phyloP scores from a whole-genome alignment of 208 protist genomes.

The Acanthamoeba lenticulata region DNA sequence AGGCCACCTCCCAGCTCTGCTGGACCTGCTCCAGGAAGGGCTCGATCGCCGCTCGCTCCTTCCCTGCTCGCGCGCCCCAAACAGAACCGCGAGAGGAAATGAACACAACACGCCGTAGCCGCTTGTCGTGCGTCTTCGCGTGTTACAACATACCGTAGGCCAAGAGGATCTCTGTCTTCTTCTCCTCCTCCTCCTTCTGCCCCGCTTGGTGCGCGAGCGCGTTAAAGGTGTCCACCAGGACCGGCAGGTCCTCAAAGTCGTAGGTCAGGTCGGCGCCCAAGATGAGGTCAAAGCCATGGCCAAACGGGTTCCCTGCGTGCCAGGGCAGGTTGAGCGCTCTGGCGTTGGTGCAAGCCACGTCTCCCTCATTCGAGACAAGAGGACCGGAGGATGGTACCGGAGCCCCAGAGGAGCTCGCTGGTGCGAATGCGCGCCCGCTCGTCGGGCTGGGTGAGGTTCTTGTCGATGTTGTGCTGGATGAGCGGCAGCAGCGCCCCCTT shows the following conservation, averaged over 20 bases:
- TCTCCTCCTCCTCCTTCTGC: too few species aligned
- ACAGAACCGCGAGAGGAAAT: not conserved
- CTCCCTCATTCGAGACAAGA: not conserved
- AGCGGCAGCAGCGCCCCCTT: constrained; percentile 60
- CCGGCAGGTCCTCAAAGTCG: constrained; percentile 62
- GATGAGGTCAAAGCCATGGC: constrained; percentile 33
- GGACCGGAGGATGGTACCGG: not conserved
- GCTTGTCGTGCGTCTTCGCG: not conserved
- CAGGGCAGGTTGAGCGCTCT: not conserved
- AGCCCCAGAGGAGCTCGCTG: constrained; percentile 5
- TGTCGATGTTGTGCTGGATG: constrained; percentile 54
- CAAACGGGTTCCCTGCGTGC: constrained; percentile 10
- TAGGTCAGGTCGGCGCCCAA: constrained; percentile 63
- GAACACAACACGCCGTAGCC: not conserved
- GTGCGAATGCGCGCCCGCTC: constrained; percentile 2
- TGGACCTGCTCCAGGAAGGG: constrained; percentile 5
- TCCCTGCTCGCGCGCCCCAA: not conserved
- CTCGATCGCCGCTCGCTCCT: constrained; percentile 52
- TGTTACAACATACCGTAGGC: constrained; percentile 1
- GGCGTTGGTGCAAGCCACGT: too few species aligned
- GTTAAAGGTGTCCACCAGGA: constrained; percentile 6
- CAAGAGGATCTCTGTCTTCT: not conserved
- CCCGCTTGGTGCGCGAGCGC: too few species aligned
- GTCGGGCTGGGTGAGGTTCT: constrained; percentile 53
- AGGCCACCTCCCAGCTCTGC: not conserved